A percentile compares a stretch with the other conserved stretches of the same genome.
phyloP scores from a whole-genome alignment of 108 stramenopile genomes.

The Schizochytrium sp. region DNA sequence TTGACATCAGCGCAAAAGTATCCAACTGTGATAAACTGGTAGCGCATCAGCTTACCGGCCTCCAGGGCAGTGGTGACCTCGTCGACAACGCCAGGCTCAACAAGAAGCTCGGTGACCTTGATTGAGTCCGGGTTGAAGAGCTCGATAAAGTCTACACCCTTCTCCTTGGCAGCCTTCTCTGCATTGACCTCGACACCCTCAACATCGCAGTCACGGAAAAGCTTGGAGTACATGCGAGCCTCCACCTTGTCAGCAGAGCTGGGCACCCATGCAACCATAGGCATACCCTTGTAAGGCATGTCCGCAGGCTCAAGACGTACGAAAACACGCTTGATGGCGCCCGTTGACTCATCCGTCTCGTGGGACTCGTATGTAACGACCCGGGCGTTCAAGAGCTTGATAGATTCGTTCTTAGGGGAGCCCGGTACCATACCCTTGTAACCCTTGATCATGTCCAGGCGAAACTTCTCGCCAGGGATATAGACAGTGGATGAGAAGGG shows the following conservation, averaged over 20 bases:
- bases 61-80: constrained; percentile 70
- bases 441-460: constrained; percentile 81
- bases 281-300: constrained; percentile 30
- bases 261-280: constrained; percentile 71
- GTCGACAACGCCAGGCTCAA: constrained; percentile 84
- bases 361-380: constrained; percentile 82
- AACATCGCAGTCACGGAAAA: constrained; percentile 81
- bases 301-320: constrained; percentile 10
- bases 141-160: constrained; percentile 85
- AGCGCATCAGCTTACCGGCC: constrained; percentile 61
- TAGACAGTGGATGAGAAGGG: constrained; percentile 84
- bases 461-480: constrained; percentile 91
- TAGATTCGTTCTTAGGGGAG: constrained; percentile 69
- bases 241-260: constrained; percentile 67
- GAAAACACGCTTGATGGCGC: constrained; percentile 74
- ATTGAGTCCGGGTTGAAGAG: constrained; percentile 89
- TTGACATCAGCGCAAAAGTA: constrained; percentile 93
- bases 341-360: constrained; percentile 78
- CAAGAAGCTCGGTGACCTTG: constrained; percentile 79
- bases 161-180: constrained; percentile 75
- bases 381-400: constrained; percentile 67
- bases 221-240: constrained; percentile 89
- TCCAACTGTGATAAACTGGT: constrained; percentile 95
- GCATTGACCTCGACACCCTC: constrained; percentile 51
- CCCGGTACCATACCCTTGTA: constrained; percentile 91